phyloP scores from a whole-genome alignment of 1,284 basidiomycete genomes.

The Ustilago tritici region DNA sequence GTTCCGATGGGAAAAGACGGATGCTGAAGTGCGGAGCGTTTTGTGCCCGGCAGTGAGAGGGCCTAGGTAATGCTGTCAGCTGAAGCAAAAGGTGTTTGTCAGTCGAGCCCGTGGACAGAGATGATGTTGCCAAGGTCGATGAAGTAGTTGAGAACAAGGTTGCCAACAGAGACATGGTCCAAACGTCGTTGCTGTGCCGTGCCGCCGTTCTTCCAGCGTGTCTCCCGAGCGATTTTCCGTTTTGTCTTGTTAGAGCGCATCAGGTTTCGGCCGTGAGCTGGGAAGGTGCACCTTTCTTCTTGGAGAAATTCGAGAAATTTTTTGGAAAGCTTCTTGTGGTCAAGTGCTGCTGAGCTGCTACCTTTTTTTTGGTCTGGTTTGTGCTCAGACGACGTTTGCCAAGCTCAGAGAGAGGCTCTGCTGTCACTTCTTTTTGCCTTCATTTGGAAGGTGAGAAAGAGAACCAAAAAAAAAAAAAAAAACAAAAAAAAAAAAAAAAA shows the following conservation, averaged over 20 bases:
- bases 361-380: slow-evolving; percentile 10
- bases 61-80: background rate
- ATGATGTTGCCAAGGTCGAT: slow-evolving; percentile 2
- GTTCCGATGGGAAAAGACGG: too few relatives aligned
- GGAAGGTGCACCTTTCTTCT: background rate
- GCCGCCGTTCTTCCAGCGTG: slow-evolving; percentile 27
- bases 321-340: slow-evolving; percentile 18
- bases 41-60: background rate
- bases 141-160: background rate
- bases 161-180: slow-evolving; percentile 19
- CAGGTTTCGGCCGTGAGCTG: slow-evolving; percentile 27
- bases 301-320: slow-evolving; percentile 13
- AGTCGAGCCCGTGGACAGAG: background rate
- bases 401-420: background rate
- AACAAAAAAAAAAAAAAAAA: too few relatives aligned
- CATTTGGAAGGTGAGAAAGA: background rate
- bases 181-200: slow-evolving; percentile 17
- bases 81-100: background rate
- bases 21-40: background rate
- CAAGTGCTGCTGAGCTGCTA: background rate
- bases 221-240: background rate
- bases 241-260: slow-evolving; percentile 10
- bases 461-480: background rate
- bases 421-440: background rate
- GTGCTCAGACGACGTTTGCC: slow-evolving; percentile 19